Conservation (phyloP, 805 yeast species). For the Kazachstania viticola region DNA sequence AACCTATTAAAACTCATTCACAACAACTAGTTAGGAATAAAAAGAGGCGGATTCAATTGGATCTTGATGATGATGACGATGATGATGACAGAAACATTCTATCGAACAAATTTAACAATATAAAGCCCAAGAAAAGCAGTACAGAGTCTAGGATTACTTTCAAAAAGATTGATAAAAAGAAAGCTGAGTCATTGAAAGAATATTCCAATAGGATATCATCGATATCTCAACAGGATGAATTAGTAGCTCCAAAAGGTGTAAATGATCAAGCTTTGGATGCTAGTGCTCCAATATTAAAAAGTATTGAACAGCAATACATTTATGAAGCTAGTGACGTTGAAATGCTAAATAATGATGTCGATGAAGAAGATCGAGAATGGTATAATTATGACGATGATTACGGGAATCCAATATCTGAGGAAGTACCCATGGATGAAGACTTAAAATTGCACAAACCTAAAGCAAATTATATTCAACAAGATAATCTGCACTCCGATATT, state of each 20-base stretch:
- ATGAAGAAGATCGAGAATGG: slow-evolving; percentile 24
- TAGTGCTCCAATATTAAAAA: too few species aligned
- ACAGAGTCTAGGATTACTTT: slow-evolving; percentile 5
- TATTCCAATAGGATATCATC: too few species aligned
- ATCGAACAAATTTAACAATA: not conserved
- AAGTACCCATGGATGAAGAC: slow-evolving; percentile 1
- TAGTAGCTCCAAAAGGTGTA: too few species aligned
- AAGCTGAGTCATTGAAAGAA: slow-evolving; percentile 14
- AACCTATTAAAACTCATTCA: not conserved
- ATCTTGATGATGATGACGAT: slow-evolving; percentile 4
- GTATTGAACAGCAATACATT: too few species aligned
- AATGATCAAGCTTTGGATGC: too few species aligned
- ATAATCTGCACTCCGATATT: slow-evolving; percentile 7
- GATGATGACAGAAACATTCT: not conserved
- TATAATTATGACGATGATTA: slow-evolving; percentile 24
- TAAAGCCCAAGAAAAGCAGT: too few species aligned
- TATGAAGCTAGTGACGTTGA: too few species aligned
- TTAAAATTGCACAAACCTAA: not conserved
- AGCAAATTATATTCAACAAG: not conserved
- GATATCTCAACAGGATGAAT: too few species aligned
- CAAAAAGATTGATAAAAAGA: slow-evolving; percentile 14
- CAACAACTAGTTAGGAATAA: too few species aligned
- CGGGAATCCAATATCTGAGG: slow-evolving; percentile 12
- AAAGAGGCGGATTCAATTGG: too few species aligned
- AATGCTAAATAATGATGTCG: too few species aligned